These are phyloP conservation scores for Puccinia triticina DNA, from an alignment of 1,284 basidiomycete genomes.

Conservation along the genomic window DNA sequence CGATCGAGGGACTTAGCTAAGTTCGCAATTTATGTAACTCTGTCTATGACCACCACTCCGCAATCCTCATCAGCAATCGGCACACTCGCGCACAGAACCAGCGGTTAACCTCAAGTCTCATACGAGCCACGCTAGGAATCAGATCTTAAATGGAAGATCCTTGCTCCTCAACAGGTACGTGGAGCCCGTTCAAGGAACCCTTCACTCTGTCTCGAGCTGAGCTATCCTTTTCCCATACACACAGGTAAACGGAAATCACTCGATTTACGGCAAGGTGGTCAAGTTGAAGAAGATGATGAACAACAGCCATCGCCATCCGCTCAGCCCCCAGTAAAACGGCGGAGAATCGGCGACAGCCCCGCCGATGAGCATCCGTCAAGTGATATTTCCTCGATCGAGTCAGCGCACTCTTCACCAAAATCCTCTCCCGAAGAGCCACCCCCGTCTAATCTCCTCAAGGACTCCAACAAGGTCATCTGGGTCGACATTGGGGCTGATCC, in stretches of 20 bases:
- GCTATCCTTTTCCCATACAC: background rate
- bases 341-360: background rate
- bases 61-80: too few relatives aligned
- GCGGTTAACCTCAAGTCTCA: too few relatives aligned
- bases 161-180: too few relatives aligned
- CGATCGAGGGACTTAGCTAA: too few relatives aligned
- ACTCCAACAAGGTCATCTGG: slow-evolving; percentile 41
- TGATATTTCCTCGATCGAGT: background rate
- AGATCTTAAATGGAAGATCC: too few relatives aligned
- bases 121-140: too few relatives aligned
- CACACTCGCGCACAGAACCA: too few relatives aligned
- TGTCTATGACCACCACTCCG: too few relatives aligned
- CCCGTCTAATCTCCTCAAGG: background rate
- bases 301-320: background rate
- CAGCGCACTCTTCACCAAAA: background rate
- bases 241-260: background rate
- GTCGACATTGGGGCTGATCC: slow-evolving; percentile 23
- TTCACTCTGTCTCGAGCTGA: too few relatives aligned
- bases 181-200: too few relatives aligned
- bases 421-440: background rate
- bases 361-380: background rate
- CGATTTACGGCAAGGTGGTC: background rate
- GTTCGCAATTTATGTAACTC: too few relatives aligned
- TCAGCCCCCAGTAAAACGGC: background rate
- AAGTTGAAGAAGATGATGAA: background rate